These are phyloP conservation scores for Rhodocollybia butyracea DNA, from an alignment of 768 basidiomycete species.

Conservation along the genomic window DNA sequence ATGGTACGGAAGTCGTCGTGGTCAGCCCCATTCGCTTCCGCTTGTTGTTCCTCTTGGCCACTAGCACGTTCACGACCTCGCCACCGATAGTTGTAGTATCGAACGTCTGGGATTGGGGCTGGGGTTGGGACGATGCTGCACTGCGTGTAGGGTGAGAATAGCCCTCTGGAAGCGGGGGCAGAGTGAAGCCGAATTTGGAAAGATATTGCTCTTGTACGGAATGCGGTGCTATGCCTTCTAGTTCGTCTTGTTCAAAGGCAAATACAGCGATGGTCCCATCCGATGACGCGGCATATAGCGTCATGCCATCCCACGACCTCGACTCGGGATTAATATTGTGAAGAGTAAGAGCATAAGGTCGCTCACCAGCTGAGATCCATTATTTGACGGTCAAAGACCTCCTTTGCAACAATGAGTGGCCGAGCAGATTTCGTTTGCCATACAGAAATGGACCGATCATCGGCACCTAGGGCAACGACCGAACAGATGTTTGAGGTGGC, in stretches of 20 bases:
- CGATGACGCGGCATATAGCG: constrained; percentile 91
- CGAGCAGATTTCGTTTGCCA: constrained; percentile 94
- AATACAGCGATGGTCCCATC: constrained; percentile 94
- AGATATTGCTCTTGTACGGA: constrained; percentile 76
- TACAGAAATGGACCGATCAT: constrained; percentile 89
- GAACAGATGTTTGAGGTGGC: constrained; percentile 85
- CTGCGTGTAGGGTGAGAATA: constrained; percentile 49
- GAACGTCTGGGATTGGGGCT: constrained; percentile 23
- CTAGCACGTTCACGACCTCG: constrained; percentile 68
- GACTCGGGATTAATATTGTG: neutral
- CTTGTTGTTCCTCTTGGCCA: constrained; percentile 63
- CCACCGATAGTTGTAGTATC: constrained; percentile 36
- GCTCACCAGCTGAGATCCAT: constrained; percentile 93
- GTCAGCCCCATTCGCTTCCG: constrained; percentile 54
- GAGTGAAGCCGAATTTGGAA: constrained; percentile 72
- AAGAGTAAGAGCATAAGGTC: constrained; percentile 8
- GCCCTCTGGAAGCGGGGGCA: constrained; percentile 66
- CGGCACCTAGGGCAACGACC: constrained; percentile 90
- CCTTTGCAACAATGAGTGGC: constrained; percentile 89
- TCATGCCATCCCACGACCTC: constrained; percentile 92
- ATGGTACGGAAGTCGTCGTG: constrained; percentile 14
- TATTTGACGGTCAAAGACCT: constrained; percentile 92
- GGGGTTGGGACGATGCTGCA: constrained; percentile 16
- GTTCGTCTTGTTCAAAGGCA: constrained; percentile 74
- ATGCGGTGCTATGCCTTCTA: constrained; percentile 77